A percentile compares a stretch with the other conserved stretches of the same genome.
Conservation (phyloP, 805 yeast species). For the Ogataea nitratoaversa region DNA sequence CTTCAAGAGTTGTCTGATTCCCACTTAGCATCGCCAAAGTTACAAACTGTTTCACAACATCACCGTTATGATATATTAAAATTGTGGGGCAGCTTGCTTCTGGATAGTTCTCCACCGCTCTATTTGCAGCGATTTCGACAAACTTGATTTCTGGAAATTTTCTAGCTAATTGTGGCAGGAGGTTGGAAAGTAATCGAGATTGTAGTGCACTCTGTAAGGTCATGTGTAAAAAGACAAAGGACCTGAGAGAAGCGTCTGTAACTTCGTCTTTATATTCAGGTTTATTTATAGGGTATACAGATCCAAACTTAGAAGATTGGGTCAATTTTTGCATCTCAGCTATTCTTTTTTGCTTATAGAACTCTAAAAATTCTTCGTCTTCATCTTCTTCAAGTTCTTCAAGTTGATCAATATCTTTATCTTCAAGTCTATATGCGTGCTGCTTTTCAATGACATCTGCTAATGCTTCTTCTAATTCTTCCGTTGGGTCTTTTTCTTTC, state of each 20-base stretch:
- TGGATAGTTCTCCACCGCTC: constrained; percentile 93
- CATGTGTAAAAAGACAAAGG: constrained; percentile 73
- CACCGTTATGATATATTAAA: constrained; percentile 71
- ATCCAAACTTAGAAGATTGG: constrained; percentile 60
- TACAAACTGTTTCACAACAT: constrained; percentile 74
- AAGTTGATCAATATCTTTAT: constrained; percentile 71
- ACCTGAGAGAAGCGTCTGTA: constrained; percentile 69
- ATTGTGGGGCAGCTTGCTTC: constrained; percentile 88
- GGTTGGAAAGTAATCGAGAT: constrained; percentile 61
- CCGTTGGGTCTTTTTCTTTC: constrained; percentile 84
- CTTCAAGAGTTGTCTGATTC: constrained; percentile 61
- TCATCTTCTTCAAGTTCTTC: constrained; percentile 90
- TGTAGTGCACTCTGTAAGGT: constrained; percentile 66
- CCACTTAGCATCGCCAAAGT: constrained; percentile 86
- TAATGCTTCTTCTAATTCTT: constrained; percentile 79
- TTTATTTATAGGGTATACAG: constrained; percentile 72
- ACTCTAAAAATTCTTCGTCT: constrained; percentile 81
- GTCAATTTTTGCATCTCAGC: constrained; percentile 64
- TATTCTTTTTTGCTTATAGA: constrained; percentile 72
- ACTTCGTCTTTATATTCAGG: constrained; percentile 86
- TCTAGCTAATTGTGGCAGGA: constrained; percentile 55
- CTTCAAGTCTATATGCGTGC: constrained; percentile 79
- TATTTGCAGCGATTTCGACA: constrained; percentile 83
- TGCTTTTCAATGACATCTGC: constrained; percentile 77
- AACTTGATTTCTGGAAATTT: constrained; percentile 81